Evolutionary conservation across 2,329 filamentous ascomycete species (phyloP).

Genomic region (Colletotrichum theobromicola): DNA sequence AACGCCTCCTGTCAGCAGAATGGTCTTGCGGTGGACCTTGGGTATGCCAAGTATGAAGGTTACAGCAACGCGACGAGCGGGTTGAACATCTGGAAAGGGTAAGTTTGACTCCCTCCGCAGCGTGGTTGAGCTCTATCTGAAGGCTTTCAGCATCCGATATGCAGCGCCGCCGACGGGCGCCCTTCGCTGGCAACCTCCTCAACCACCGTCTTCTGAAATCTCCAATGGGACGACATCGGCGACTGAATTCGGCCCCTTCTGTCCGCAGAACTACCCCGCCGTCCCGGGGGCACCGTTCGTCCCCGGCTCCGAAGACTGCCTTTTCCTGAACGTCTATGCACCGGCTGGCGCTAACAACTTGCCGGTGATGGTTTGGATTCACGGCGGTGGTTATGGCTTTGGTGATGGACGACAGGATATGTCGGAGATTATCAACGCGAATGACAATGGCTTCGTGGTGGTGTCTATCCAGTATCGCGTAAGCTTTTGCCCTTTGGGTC

Average conservation of each 20-base stretch:
- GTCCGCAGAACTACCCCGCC: conserved; percentile 36
- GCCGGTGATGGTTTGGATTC: conserved; percentile 52
- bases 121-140: not conserved
- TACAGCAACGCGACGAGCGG: conserved; percentile 36
- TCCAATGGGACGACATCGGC: conserved; percentile 34
- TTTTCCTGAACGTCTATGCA: conserved; percentile 50
- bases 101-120: not conserved
- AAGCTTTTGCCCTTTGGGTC: conserved; percentile 17
- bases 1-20: not conserved
- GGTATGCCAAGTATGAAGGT: conserved; percentile 51
- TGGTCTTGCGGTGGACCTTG: conserved; percentile 40
- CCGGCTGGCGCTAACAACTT: conserved; percentile 43
- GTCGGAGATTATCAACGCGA: conserved; percentile 28
- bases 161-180: conserved; percentile 46
- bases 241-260: conserved; percentile 32
- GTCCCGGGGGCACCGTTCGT: conserved; percentile 25
- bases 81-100: conserved; percentile 53
- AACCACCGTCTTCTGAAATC: conserved; percentile 25
- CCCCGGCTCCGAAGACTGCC: conserved; percentile 45
- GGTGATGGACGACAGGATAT: conserved; percentile 25
- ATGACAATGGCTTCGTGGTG: conserved; percentile 38
- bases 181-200: conserved; percentile 48
- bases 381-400: conserved; percentile 46
- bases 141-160: conserved; percentile 44
- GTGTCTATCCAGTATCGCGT: conserved; percentile 43